Evolutionary conservation across 805 yeast genomes (phyloP), one percentile per base, ranked within the genome.

Genomic region (Lachancea meyersii): DNA sequence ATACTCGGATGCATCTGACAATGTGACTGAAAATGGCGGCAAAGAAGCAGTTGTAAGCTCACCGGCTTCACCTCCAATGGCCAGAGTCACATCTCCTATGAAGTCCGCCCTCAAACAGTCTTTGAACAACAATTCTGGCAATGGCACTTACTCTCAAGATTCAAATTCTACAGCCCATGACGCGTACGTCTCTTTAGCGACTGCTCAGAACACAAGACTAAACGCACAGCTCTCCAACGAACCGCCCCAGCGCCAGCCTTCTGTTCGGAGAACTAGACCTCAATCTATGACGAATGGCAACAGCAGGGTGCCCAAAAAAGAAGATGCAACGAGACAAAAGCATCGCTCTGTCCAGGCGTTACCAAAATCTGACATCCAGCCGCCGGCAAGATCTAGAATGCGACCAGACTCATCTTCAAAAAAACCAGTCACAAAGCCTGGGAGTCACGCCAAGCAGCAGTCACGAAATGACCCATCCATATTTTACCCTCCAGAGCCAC

Each of bases 131-230:
- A 37, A 45, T 35, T 41, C 47, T 26, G 31, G 44, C 31, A 37
- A 59, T 39, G 46, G 63, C 10, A 31, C 43, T 3, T 47, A 50
- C 22, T 21, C 48, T 7, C 47, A 48, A 27, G 34, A 40, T 13
- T 7, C 19, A 46, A 18, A 40, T 44, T 57, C 67, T 4, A 69
- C 82, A 1, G 85, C 86, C 0, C 75, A 75, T 21, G 74, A 72
- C 46, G 87, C 85, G 0, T 82, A 82, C 52, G 55, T 82, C 34
- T 79, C 86, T 0, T 61, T 81, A 41, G 73, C 89, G 1, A 84
- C 93, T 0, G 89, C 89, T 1, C 88, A 83, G 55, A 84, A 84
- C 58, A 84, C 93, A 0, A 70, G 88, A 45, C 57, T 82, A 44
- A 84, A 84, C 61, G 82, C 91, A 1, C 73, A 74, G 46, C 58